These are phyloP conservation scores for Eucalyptus tenuipes DNA, from an alignment of 345 rosid species.

Conservation along the genomic window DNA sequence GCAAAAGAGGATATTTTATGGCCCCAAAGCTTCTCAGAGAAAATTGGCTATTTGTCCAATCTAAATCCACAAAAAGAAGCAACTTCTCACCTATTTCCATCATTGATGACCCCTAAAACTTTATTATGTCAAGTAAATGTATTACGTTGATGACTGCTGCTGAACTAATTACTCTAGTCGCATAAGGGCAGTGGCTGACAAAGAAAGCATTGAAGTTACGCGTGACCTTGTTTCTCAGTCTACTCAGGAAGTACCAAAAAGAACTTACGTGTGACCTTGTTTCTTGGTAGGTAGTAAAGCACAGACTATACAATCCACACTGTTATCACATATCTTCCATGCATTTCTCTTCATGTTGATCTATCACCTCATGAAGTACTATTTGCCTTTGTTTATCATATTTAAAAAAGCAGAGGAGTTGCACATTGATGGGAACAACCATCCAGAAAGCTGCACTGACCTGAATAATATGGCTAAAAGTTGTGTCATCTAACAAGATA, in stretches of 20 bases:
- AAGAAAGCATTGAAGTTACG: background rate
- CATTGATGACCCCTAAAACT: background rate
- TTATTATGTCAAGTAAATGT: background rate
- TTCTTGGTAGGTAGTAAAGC: background rate
- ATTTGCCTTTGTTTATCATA: background rate
- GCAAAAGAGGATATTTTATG: background rate
- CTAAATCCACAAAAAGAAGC: background rate
- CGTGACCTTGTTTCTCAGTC: background rate
- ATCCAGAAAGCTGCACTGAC: conserved; percentile 24
- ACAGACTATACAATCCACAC: background rate
- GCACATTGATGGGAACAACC: background rate
- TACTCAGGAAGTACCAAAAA: background rate
- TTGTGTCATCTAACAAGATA: conserved; percentile 56
- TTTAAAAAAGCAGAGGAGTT: background rate
- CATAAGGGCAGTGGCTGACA: background rate
- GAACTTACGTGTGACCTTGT: background rate
- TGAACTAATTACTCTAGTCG: background rate
- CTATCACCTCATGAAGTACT: background rate
- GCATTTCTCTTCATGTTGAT: background rate
- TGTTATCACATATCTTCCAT: background rate
- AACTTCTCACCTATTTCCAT: background rate
- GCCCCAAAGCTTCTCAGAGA: background rate
- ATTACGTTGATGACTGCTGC: background rate
- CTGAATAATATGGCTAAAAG: conserved; percentile 69
- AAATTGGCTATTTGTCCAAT: background rate